These are phyloP conservation scores for Erysiphe pulchra DNA, from an alignment of 2,329 filamentous ascomycete species.

Conservation along the genomic window DNA sequence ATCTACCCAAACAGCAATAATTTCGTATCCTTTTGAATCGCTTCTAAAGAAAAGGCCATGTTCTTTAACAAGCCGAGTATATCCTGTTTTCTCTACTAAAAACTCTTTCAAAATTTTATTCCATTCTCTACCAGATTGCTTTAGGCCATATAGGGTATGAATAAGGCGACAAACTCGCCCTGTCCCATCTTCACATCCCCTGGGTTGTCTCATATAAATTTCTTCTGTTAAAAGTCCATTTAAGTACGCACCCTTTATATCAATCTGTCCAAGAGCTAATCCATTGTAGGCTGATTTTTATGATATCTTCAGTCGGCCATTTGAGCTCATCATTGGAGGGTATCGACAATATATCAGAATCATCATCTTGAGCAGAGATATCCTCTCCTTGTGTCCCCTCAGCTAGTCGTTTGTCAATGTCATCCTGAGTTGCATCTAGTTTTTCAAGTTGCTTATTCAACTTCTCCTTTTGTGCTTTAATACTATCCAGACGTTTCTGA, in stretches of 20 bases:
- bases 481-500: no score
- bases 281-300: no score
- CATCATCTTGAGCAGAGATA: no score
- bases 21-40: background rate
- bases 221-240: background rate
- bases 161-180: background rate
- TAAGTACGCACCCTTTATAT: background rate
- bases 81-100: background rate
- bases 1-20: background rate
- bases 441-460: no score
- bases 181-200: background rate
- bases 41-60: background rate
- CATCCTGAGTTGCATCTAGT: no score
- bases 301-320: no score
- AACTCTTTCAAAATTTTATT: background rate
- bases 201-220: background rate
- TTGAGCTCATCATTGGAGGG: no score
- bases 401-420: no score
- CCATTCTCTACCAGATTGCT: background rate
- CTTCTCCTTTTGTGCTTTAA: no score
- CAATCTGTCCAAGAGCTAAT: background rate
- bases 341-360: no score
- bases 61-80: background rate
- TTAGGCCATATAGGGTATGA: background rate
- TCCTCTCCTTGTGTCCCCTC: no score